These are phyloP conservation scores for Conticribra guillardii DNA, from an alignment of 108 stramenopile genomes.

Conservation along the genomic window DNA sequence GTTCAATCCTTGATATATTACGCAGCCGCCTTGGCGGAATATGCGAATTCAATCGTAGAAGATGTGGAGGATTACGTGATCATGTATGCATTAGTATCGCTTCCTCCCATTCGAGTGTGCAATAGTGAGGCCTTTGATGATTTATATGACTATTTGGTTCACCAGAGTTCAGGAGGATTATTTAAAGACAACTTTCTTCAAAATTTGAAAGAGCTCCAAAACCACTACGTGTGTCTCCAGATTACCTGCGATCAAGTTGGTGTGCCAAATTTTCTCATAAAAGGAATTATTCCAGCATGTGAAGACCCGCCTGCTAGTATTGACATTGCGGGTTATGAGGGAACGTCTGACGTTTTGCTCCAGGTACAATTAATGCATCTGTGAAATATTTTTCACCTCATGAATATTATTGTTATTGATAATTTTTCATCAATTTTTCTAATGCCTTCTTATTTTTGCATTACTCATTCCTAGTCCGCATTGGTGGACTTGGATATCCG, in stretches of 20 bases:
- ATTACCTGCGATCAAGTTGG: constrained; percentile 35
- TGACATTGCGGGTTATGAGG: constrained; percentile 6
- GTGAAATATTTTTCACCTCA: neutral
- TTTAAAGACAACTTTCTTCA: neutral
- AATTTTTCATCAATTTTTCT: constrained; percentile 6
- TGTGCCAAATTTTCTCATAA: neutral
- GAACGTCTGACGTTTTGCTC: constrained; percentile 7
- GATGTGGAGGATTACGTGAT: constrained; percentile 5
- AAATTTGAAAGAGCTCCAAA: constrained; percentile 12
- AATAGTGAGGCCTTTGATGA: constrained; percentile 12
- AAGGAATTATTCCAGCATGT: constrained; percentile 11
- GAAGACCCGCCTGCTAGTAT: constrained; percentile 6
- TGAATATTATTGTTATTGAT: neutral
- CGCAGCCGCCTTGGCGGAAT: constrained; percentile 9
- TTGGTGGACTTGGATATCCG: constrained; percentile 82
- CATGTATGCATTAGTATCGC: constrained; percentile 27
- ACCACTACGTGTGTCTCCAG: constrained; percentile 33
- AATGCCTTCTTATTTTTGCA: neutral
- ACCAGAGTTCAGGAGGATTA: constrained; percentile 8
- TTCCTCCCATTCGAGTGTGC: constrained; percentile 29
- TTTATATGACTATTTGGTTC: constrained; percentile 27
- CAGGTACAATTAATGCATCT: constrained; percentile 8
- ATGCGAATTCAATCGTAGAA: neutral
- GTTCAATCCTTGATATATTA: constrained; percentile 72
- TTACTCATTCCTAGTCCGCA: constrained; percentile 43